Conservation (phyloP, 371 early-diverging fungal species). For the Choanephora cucurbitarum region DNA sequence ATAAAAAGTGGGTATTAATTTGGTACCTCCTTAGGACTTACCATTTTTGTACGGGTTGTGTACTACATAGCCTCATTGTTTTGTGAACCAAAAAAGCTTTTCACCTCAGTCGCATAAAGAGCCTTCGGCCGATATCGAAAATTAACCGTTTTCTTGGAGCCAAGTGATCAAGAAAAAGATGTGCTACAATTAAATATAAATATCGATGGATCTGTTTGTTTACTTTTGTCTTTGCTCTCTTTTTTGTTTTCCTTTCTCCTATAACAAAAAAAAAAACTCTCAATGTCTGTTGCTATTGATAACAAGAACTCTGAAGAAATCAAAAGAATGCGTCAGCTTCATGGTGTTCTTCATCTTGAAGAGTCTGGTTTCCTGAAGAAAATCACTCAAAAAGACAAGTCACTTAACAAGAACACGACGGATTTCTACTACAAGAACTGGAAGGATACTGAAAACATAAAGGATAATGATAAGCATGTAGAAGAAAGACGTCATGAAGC, state of each 20-base stretch:
- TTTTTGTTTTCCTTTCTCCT: not conserved
- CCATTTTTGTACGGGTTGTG: no score
- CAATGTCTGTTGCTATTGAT: constrained; percentile 31
- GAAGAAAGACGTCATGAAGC: constrained; percentile 46
- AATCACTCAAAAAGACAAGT: constrained; percentile 53
- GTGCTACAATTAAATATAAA: not conserved
- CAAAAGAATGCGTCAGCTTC: constrained; percentile 39
- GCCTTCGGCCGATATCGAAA: constrained; percentile 7
- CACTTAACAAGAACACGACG: constrained; percentile 47
- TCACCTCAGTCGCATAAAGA: no score
- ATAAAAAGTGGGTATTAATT: not conserved
- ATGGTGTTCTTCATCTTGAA: constrained; percentile 38
- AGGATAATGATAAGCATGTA: constrained; percentile 33
- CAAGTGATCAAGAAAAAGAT: not conserved
- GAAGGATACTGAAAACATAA: constrained; percentile 30
- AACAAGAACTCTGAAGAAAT: constrained; percentile 32
- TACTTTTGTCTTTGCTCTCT: not conserved
- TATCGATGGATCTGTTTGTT: not conserved
- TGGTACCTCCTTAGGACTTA: no score
- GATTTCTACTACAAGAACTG: constrained; percentile 44
- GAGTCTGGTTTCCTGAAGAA: constrained; percentile 44
- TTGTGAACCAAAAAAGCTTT: no score
- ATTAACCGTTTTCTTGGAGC: constrained; percentile 3
- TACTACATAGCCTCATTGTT: no score
- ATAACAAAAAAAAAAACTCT: not conserved